Percentiles rank a stretch among this genome's conserved stretches.
Evolutionary conservation across 257 asterid genomes (phyloP).

Genomic region (Ehretia macrophylla): DNA sequence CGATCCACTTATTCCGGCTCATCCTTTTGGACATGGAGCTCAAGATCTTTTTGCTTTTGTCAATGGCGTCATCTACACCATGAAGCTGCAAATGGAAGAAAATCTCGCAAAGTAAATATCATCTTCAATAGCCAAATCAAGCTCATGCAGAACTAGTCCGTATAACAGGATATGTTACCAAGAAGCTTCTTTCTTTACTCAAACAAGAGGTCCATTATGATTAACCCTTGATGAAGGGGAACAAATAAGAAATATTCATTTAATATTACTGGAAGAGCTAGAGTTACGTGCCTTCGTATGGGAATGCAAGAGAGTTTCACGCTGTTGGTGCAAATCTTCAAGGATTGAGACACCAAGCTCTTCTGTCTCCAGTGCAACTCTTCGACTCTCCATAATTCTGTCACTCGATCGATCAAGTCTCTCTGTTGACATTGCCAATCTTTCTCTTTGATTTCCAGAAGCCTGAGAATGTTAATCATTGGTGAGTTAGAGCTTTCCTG

Average conservation of each 20-base stretch:
- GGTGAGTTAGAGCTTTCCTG: background rate
- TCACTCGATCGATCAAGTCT: constrained; percentile 77
- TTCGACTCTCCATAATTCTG: constrained; percentile 68
- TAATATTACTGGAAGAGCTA: constrained; percentile 5
- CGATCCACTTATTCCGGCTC: constrained; percentile 80
- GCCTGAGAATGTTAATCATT: constrained; percentile 41
- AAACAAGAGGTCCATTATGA: too few species aligned
- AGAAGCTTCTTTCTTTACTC: too few species aligned
- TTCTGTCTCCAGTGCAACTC: constrained; percentile 87
- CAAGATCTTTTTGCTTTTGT: constrained; percentile 80
- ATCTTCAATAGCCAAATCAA: background rate
- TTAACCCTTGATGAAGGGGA: background rate
- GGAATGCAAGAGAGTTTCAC: constrained; percentile 84
- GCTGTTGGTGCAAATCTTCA: constrained; percentile 87
- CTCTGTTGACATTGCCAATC: constrained; percentile 76
- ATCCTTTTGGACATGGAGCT: constrained; percentile 80
- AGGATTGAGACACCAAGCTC: constrained; percentile 87
- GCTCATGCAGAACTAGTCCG: background rate
- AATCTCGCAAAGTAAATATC: background rate
- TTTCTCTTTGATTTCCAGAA: constrained; percentile 78
- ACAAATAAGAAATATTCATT: background rate
- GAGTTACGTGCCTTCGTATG: constrained; percentile 55
- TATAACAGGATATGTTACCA: too few species aligned
- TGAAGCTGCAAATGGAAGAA: constrained; percentile 58
- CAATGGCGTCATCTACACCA: constrained; percentile 90